Evolutionary conservation across 2,329 filamentous ascomycete genomes (phyloP), one percentile per base, ranked within the genome.

Genomic region (Fusarium neocosmosporiellum): DNA sequence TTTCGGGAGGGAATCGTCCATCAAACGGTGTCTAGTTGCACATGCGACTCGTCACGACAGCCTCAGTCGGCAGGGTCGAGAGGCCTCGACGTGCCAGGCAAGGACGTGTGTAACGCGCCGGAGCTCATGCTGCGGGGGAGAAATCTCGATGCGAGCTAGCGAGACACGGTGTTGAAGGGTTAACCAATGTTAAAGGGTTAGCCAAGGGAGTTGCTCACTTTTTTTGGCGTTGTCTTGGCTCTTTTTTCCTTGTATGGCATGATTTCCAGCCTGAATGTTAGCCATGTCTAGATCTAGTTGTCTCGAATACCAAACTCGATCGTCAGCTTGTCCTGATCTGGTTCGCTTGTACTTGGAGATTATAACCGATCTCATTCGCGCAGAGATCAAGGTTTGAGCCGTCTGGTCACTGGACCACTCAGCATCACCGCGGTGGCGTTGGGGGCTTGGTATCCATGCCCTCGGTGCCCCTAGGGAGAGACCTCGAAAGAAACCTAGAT

Each of bases 401-500:
- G 36, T 57, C 29, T 22, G n/a, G 24, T 50, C 24, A 27, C 13
- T 39, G 14, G 36, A 37, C 31, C 31, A n/a, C 43, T 43, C 43
- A 39, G 46, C 22, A 55, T 60, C 48, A 61, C 65, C 31, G 46
- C 48, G 66, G 59, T 63, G 59, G 64, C 27, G 54, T 70, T 43
- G 65, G 41, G 29, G 50, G 53, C 39, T 54, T 60, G 53, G 43
- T 64, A 41, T 55, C 64, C 55, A 70, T 69, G 34, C 70, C 63
- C 59, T 73, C 66, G 70, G 66, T 70, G 70, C 70, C 20, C 34
- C 22, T 27, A 67, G 54, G 67, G 70, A 62, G 41, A 37, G n/a
- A 59, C 31, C 39, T 54, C 20, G 24, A 62, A 24, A 58, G 61
- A 72, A 72, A 54, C 58, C 50, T 66, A 27, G 13, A 55, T 36